Conservation (phyloP, 2,329 filamentous ascomycete species). For the Diaporthe ampelina region DNA sequence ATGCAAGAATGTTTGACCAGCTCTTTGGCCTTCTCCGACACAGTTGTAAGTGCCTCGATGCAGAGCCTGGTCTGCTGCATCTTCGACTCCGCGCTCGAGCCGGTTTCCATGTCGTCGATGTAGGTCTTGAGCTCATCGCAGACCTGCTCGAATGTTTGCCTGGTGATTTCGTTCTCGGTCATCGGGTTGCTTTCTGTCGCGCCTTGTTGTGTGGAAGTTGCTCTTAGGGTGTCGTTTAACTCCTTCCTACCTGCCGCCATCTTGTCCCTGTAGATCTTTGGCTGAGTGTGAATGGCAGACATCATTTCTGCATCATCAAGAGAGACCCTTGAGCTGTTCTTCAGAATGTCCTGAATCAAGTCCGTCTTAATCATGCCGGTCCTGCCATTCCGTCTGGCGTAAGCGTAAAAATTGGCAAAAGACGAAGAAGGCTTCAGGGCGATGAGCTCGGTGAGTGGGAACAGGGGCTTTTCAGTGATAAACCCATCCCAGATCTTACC, state of each 20-base stretch:
- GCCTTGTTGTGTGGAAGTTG: neutral
- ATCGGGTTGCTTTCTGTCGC: neutral
- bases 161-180: neutral
- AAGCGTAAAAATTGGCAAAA: neutral
- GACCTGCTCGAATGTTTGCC: neutral
- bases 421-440: neutral
- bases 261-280: too few relatives aligned
- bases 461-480: neutral
- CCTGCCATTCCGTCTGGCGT: neutral
- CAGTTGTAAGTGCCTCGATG: neutral
- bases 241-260: neutral
- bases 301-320: neutral
- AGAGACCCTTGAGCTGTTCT: neutral
- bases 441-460: constrained; percentile 10
- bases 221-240: neutral
- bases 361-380: neutral
- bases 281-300: neutral
- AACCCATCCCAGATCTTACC: neutral
- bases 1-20: neutral
- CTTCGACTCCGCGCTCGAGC: too few relatives aligned
- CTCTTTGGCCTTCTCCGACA: neutral
- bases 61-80: neutral
- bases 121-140: neutral
- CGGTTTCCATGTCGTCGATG: neutral
- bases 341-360: neutral